Evolutionary conservation across 257 asterid genomes (phyloP), one percentile per base, ranked within the genome.

Genomic region (Jaltomata sinuosa): DNA sequence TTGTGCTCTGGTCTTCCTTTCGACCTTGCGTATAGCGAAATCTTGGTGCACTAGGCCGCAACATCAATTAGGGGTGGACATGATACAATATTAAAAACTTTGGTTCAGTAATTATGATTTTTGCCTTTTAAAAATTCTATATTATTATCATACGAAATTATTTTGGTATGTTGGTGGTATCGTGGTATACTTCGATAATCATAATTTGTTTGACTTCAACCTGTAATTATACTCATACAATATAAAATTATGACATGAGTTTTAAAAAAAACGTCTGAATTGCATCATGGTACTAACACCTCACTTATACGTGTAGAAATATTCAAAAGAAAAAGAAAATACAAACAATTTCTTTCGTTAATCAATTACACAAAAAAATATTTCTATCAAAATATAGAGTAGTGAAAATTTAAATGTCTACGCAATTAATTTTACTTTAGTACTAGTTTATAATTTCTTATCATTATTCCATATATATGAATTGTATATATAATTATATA

Each of bases 151-250:
- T n/a, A n/a, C n/a, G n/a, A n/a, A n/a, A n/a, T n/a, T n/a, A n/a
- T n/a, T n/a, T n/a, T n/a, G n/a, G n/a, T n/a, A n/a, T n/a, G 25
- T 59, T 0, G 10, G 15, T 25, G 27, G n/a, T n/a, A n/a, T n/a
- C n/a, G n/a, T 27, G 15, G 1, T 25, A 61, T 25, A 1, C 5
- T n/a, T n/a, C 0, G 2, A 0, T 61, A 27, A 5, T 0, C 1
- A 12, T 2, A 1, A 0, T 5, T 25, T 61, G 1, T 61, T 61
- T 3, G 3, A 61, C 19, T 12, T 61, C 0, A 0, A 27, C 19
- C 18, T 61, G 4, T 16, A 10, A 42, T 9, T 11, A 47, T 47
- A 47, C 4, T 47, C 18, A 2, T 61, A 27, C 11, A 61, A 25
- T 61, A 61, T 3, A 27, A 1, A 5, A 61, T 11, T 61, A 2